Evolutionary conservation across 768 basidiomycete genomes (phyloP).

Genomic region (Tylopilus rubrobrunneus): DNA sequence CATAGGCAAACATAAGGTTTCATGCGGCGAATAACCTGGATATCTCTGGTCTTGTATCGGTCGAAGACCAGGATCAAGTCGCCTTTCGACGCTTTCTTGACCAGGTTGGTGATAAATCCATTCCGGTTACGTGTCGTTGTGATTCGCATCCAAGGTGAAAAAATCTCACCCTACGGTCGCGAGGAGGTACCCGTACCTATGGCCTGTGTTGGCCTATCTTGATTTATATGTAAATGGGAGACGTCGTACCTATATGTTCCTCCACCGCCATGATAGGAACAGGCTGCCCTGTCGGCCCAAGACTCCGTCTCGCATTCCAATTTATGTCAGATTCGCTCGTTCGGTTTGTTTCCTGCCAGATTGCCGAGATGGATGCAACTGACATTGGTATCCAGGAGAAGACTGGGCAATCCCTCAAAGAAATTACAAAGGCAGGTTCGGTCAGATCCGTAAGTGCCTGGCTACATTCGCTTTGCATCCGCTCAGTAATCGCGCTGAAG

Average conservation of each 20-base stretch:
- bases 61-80: conserved; percentile 12
- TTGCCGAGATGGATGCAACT: neutral
- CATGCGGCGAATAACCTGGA: neutral
- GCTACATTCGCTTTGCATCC: neutral
- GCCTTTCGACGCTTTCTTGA: conserved; percentile 12
- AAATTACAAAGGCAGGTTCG: neutral
- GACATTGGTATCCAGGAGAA: conserved; percentile 9
- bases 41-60: neutral
- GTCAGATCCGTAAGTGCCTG: neutral
- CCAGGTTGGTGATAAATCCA: conserved; percentile 4
- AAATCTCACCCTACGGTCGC: conserved; percentile 6
- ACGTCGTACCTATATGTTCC: neutral
- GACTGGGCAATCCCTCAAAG: conserved; percentile 3
- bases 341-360: conserved; percentile 1
- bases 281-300: neutral
- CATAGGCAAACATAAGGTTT: conserved; percentile 2
- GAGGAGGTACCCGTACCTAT: conserved; percentile 12
- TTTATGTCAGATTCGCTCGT: conserved; percentile 9
- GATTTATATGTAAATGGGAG: conserved; percentile 7
- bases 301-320: neutral
- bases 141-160: conserved; percentile 9
- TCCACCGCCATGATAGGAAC: neutral
- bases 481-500: neutral
- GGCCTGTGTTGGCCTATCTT: conserved; percentile 15
- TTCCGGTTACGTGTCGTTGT: neutral